Evolutionary conservation across 768 basidiomycete species (phyloP).

Genomic region (Suillus spraguei): DNA sequence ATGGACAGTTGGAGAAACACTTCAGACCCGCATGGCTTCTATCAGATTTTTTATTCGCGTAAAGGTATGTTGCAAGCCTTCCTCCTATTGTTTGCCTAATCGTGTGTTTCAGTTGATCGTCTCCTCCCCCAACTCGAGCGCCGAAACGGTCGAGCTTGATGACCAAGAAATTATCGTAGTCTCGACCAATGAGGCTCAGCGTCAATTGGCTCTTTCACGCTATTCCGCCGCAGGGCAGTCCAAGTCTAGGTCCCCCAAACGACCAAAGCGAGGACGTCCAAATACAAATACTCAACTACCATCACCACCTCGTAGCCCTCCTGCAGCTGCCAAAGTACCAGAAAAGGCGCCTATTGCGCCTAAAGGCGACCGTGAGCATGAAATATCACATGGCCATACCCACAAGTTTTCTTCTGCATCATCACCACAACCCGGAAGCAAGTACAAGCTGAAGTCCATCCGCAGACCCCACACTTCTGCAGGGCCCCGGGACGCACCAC

Average conservation of each 20-base stretch:
- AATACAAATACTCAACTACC: conserved; percentile 32
- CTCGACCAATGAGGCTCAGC: conserved; percentile 71
- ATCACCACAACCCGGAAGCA: conserved; percentile 31
- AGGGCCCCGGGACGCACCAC: conserved; percentile 62
- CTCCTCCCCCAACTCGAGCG: conserved; percentile 44
- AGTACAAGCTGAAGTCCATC: conserved; percentile 33
- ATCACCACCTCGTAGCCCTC: conserved; percentile 43
- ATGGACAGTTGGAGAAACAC: conserved; percentile 82
- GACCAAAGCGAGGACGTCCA: conserved; percentile 37
- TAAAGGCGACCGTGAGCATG: conserved; percentile 11
- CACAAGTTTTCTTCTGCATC: conserved; percentile 34
- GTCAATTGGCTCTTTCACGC: conserved; percentile 62
- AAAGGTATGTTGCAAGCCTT: conserved; percentile 48
- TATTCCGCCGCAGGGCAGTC: conserved; percentile 47
- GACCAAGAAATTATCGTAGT: conserved; percentile 68
- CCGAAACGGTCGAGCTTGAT: conserved; percentile 69
- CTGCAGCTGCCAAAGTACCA: conserved; percentile 15
- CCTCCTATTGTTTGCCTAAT: conserved; percentile 17
- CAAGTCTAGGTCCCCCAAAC: conserved; percentile 61
- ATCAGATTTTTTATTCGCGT: conserved; percentile 72
- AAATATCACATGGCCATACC: conserved; percentile 20
- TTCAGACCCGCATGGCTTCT: conserved; percentile 62
- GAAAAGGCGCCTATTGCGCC: conserved; percentile 11
- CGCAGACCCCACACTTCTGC: conserved; percentile 75
- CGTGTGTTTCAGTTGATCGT: conserved; percentile 45